phyloP scores from a whole-genome alignment of 148 eudicot genomes.

The Bassia scoparia region DNA sequence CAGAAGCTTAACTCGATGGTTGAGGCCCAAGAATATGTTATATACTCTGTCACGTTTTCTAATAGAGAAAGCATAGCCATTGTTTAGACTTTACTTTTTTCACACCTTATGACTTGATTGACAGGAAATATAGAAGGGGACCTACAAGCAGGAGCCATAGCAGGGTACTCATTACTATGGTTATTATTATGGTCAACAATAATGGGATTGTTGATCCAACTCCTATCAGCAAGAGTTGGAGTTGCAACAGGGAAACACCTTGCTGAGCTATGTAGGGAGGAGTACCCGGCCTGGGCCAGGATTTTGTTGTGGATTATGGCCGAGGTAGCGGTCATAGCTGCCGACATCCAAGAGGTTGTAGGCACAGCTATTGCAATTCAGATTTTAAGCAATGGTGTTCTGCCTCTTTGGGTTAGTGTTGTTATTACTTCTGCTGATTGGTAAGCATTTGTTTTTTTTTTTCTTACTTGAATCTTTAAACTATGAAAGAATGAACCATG shows the following conservation, averaged over 20 bases:
- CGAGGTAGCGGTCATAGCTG: conserved; percentile 35
- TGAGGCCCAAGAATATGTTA: too few species aligned
- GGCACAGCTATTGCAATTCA: conserved; percentile 50
- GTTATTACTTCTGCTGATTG: conserved; percentile 42
- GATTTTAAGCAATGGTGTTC: conserved; percentile 38
- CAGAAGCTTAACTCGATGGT: too few species aligned
- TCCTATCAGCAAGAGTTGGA: conserved; percentile 65
- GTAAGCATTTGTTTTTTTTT: conserved; percentile 18
- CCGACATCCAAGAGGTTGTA: conserved; percentile 39
- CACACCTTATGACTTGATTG: not conserved
- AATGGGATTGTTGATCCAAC: conserved; percentile 74
- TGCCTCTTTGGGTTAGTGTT: conserved; percentile 46
- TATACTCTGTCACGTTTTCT: too few species aligned
- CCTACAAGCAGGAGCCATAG: conserved; percentile 81
- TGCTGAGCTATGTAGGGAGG: conserved; percentile 59
- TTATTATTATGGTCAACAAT: conserved; percentile 71
- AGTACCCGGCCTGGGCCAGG: conserved; percentile 34
- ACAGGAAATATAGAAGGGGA: conserved; percentile 90
- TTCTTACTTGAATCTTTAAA: not conserved
- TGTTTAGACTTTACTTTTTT: too few species aligned
- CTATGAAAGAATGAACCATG: too few species aligned
- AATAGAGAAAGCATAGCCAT: too few species aligned
- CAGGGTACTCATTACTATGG: conserved; percentile 84
- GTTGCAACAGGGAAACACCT: conserved; percentile 77
- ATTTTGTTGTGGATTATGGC: conserved; percentile 35